Evolutionary conservation across 2,329 filamentous ascomycete species (phyloP).

Genomic region (Dendrostoma leiphaemia): DNA sequence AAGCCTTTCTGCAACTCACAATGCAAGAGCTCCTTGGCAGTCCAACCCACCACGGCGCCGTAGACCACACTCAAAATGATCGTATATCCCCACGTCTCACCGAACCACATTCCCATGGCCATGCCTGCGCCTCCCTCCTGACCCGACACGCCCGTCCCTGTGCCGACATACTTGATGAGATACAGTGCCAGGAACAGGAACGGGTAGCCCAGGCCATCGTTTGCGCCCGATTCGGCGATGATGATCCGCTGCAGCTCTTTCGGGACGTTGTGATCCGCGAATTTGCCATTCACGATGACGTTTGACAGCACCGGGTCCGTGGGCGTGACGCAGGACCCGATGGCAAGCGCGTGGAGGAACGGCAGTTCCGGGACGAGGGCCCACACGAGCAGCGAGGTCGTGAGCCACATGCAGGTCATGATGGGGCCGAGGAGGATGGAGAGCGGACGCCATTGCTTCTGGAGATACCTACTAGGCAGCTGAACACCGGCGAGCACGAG

Average conservation of each 20-base stretch:
- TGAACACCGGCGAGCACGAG: conserved; percentile 86
- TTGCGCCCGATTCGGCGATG: conserved; percentile 79
- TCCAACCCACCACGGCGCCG: conserved; percentile 73
- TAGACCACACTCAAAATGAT: conserved; percentile 78
- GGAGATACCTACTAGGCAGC: conserved; percentile 77
- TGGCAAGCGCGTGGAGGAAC: conserved; percentile 75
- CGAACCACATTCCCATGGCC: conserved; percentile 80
- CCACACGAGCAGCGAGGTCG: conserved; percentile 77
- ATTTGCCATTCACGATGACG: conserved; percentile 89
- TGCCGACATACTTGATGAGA: conserved; percentile 71
- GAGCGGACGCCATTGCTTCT: conserved; percentile 75
- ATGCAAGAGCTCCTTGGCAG: conserved; percentile 78
- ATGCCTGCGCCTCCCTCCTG: conserved; percentile 57
- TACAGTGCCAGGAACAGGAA: conserved; percentile 86
- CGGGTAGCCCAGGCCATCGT: conserved; percentile 86
- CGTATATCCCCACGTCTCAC: conserved; percentile 80
- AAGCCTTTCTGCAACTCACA: conserved; percentile 38
- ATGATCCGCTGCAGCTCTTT: conserved; percentile 78
- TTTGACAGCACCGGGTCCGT: conserved; percentile 88
- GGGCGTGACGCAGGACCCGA: conserved; percentile 86
- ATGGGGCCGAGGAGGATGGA: conserved; percentile 74
- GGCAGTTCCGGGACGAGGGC: conserved; percentile 67
- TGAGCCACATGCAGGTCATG: conserved; percentile 85
- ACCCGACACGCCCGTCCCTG: conserved; percentile 44
- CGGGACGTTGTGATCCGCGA: conserved; percentile 87